phyloP scores from a whole-genome alignment of 2,329 filamentous ascomycete genomes.

The Diaporthe caulivora region DNA sequence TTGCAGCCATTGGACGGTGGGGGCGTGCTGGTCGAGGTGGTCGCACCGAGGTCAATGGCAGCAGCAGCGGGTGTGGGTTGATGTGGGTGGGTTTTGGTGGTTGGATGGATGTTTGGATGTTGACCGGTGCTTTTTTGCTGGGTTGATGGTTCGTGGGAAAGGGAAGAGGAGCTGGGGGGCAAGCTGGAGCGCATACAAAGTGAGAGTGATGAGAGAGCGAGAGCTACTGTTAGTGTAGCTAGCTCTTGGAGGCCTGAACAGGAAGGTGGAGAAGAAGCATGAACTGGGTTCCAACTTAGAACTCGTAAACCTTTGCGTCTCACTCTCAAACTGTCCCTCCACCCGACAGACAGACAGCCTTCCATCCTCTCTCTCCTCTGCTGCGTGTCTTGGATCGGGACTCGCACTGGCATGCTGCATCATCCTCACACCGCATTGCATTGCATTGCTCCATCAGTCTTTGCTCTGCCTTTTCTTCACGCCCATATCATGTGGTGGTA shows the following conservation, averaged over 20 bases:
- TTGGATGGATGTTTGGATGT: constrained; percentile 3
- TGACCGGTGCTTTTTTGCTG: not conserved
- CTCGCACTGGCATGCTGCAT: constrained; percentile 4
- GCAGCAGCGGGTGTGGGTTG: constrained; percentile 8
- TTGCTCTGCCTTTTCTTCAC: not conserved
- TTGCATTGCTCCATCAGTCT: not conserved
- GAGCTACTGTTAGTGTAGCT: constrained; percentile 10
- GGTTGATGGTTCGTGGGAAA: constrained; percentile 27
- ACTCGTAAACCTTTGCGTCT: not conserved
- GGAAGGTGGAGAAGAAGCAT: constrained; percentile 26
- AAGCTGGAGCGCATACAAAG: constrained; percentile 14
- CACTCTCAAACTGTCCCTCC: not conserved
- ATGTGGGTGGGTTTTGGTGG: constrained; percentile 4
- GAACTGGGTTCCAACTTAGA: constrained; percentile 16
- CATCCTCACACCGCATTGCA: not conserved
- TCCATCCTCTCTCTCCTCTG: not conserved
- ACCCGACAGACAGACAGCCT: too few relatives aligned
- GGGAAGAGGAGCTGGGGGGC: constrained; percentile 21
- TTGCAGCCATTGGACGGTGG: constrained; percentile 26
- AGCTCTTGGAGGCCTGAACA: constrained; percentile 23
- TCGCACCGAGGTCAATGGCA: constrained; percentile 22
- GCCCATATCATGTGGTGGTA: not conserved
- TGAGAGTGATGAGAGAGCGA: not conserved
- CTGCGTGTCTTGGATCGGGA: constrained; percentile 24
- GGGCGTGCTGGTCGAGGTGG: not conserved